Percentiles rank a stretch among this genome's conserved stretches.
phyloP scores from a whole-genome alignment of 2,329 filamentous ascomycete species.

The Fusarium succisae region DNA sequence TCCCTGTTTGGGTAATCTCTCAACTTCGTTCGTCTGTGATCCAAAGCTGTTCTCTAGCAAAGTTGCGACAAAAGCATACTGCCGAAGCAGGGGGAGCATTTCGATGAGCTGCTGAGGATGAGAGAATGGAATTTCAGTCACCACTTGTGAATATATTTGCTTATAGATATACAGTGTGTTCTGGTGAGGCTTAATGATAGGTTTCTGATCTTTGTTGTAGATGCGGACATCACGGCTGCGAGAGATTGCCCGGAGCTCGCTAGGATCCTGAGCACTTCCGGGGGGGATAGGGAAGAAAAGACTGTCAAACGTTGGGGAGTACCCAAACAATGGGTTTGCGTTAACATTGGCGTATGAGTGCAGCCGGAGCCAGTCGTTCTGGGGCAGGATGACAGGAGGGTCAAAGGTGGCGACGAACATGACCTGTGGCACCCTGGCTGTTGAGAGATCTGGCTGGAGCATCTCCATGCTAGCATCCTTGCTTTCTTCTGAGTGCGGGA shows the following conservation, averaged over 20 bases:
- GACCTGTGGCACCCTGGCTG: conserved; percentile 71
- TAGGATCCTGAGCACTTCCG: conserved; percentile 62
- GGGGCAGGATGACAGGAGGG: conserved; percentile 76
- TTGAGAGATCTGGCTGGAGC: conserved; percentile 56
- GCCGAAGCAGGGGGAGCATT: conserved; percentile 77
- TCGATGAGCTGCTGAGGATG: conserved; percentile 80
- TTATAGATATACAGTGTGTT: conserved; percentile 77
- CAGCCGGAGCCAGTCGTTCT: conserved; percentile 69
- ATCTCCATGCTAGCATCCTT: conserved; percentile 63
- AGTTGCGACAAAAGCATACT: conserved; percentile 76
- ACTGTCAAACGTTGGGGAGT: conserved; percentile 64
- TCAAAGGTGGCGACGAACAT: conserved; percentile 80
- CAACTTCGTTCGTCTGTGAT: conserved; percentile 42
- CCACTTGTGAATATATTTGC: conserved; percentile 73
- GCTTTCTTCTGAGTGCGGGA: conserved; percentile 58
- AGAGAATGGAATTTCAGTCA: conserved; percentile 77
- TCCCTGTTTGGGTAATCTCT: conserved; percentile 6
- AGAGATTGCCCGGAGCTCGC: conserved; percentile 65
- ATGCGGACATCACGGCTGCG: conserved; percentile 59
- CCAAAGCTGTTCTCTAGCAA: conserved; percentile 71
- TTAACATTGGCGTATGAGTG: conserved; percentile 64
- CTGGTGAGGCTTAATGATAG: conserved; percentile 53
- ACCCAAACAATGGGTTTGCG: conserved; percentile 47
- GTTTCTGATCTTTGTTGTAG: conserved; percentile 45
- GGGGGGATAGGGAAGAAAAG: conserved; percentile 65